A percentile compares a stretch with the other conserved stretches of the same genome.
These are phyloP conservation scores for Singerocomus inundabilis DNA, from an alignment of 1,284 basidiomycete genomes.

Conservation along the genomic window DNA sequence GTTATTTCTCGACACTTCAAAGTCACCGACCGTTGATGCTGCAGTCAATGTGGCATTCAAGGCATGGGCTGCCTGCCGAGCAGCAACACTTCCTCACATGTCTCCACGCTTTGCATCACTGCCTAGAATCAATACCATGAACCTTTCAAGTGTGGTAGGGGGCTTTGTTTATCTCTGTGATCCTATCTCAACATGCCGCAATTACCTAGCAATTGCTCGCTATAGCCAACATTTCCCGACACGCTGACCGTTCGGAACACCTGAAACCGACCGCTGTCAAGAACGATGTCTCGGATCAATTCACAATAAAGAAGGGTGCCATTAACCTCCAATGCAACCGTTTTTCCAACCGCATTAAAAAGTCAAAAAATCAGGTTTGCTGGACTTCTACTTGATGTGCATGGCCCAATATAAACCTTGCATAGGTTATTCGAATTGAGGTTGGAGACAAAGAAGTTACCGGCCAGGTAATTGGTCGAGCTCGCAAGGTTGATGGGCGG, in stretches of 20 bases:
- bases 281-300: slow-evolving; percentile 43
- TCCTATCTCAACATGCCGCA: not conserved
- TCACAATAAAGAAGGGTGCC: slow-evolving; percentile 22
- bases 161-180: not conserved
- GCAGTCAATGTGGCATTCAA: slow-evolving; percentile 33
- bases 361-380: slow-evolving; percentile 34
- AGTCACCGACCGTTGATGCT: slow-evolving; percentile 17
- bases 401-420: not conserved
- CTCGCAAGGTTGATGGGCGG: slow-evolving; percentile 20
- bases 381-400: not conserved
- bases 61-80: slow-evolving; percentile 45
- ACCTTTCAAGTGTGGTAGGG: slow-evolving; percentile 18
- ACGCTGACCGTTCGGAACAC: slow-evolving; percentile 37
- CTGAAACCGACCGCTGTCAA: slow-evolving; percentile 38
- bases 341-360: slow-evolving; percentile 43
- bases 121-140: slow-evolving; percentile 22
- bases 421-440: slow-evolving; percentile 24
- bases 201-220: slow-evolving; percentile 37
- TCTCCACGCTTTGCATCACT: slow-evolving; percentile 11
- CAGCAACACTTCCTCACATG: slow-evolving; percentile 27
- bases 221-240: slow-evolving; percentile 41
- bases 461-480: slow-evolving; percentile 16
- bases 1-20: slow-evolving; percentile 37
- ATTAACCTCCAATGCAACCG: slow-evolving; percentile 40
- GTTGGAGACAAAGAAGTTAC: slow-evolving; percentile 1